These are phyloP conservation scores for Moricandia arvensis DNA, from an alignment of 345 rosid genomes.

Conservation along the genomic window DNA sequence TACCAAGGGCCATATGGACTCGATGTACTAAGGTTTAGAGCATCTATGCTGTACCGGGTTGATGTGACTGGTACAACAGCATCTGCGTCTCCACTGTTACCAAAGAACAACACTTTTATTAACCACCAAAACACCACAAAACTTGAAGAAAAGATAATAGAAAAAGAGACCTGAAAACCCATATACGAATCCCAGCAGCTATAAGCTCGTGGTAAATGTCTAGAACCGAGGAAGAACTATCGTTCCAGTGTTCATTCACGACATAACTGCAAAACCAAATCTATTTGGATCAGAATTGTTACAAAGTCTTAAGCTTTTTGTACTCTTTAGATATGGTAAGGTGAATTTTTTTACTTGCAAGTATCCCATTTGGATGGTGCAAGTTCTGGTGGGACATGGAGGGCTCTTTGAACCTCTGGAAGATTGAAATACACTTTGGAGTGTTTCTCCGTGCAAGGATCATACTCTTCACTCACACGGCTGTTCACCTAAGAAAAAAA, in stretches of 20 bases:
- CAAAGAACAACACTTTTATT: constrained; percentile 1
- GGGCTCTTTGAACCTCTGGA: constrained; percentile 77
- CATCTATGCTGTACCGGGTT: constrained; percentile 81
- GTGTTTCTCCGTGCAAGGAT: constrained; percentile 93
- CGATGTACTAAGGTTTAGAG: constrained; percentile 67
- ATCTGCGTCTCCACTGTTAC: constrained; percentile 83
- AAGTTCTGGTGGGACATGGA: constrained; percentile 63
- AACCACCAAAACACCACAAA: constrained; percentile 7
- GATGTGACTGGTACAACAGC: constrained; percentile 85
- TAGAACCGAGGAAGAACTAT: constrained; percentile 64
- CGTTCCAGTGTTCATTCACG: constrained; percentile 60
- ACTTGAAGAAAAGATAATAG: not conserved
- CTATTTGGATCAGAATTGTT: constrained; percentile 1
- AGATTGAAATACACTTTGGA: constrained; percentile 69
- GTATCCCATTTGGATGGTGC: constrained; percentile 83
- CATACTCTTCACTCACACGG: constrained; percentile 64
- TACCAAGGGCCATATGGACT: constrained; percentile 78
- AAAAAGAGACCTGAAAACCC: constrained; percentile 81
- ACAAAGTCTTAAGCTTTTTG: not conserved
- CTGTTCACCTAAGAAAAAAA: constrained; percentile 48
- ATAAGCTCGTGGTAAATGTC: constrained; percentile 79
- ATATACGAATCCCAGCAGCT: constrained; percentile 70
- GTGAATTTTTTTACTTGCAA: constrained; percentile 31
- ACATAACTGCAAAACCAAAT: constrained; percentile 45
- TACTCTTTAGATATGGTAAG: not conserved